Evolutionary conservation across 106 monocot genomes (phyloP), one percentile per base, ranked within the genome.

Genomic region (Chionographis japonica): DNA sequence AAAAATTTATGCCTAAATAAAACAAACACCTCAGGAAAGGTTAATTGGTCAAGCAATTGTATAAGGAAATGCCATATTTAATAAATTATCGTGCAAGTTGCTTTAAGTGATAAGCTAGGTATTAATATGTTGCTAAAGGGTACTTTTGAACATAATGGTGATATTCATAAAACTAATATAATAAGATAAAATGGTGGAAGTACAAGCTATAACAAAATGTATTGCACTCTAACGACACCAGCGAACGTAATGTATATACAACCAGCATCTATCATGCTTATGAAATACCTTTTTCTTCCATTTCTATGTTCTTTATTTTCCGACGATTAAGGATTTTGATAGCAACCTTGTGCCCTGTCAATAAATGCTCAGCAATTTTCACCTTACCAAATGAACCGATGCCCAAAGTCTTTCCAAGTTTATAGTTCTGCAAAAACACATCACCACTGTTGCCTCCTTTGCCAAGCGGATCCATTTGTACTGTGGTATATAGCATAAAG

Each of bases 351-450:
- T 79, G 84, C 11, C 84, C 79, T n/a, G 84, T 84, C 60, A 72
- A 43, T 27, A 59, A 72, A 79, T 84, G 84, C 54, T 79, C 84
- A 7, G 84, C 84, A 58, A 84, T 72, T 66, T 84, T 84, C 9
- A 84, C 84, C 61, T 84, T 84, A 11, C 75, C 84, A 70, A 84
- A 84, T 50, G 84, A 68, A 9, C 84, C 84, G 63, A 84, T 84
- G 59, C 84, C 84, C 38, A 84, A 59, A 40, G 84, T 84, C 51
- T 72, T 84, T 17, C 84, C 84, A 7, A 84, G 62, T 27, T 76
- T 84, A 38, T 84, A 84, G 41, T 79, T 80, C 18, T 20, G 72
- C 60, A 82, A 56, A 50, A 79, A 40, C 49, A 61, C 72, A 4
- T 84, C 79, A 68, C 77, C 63, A 52, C 52, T 56, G 9, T 19